Conservation (phyloP, 2,329 filamentous ascomycete genomes). For the Colletotrichum lindemuthianum region DNA sequence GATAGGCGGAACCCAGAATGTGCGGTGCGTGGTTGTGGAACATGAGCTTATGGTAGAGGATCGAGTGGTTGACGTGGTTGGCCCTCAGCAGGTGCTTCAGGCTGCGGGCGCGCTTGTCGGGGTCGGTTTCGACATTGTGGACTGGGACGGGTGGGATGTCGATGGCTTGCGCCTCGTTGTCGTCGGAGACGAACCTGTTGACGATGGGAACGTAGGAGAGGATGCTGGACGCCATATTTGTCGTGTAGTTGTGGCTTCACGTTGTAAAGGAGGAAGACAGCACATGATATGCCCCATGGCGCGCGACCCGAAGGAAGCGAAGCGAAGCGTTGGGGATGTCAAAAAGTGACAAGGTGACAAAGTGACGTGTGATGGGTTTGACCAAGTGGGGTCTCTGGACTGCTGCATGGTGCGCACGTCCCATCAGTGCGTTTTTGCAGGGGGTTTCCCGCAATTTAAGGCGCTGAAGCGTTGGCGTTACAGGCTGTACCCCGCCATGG, state of each 20-base stretch:
- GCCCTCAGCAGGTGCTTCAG: conserved; percentile 91
- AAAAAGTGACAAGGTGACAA: conserved; percentile 23
- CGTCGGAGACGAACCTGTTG: conserved; percentile 47
- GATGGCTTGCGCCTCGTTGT: conserved; percentile 51
- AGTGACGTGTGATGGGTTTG: conserved; percentile 34
- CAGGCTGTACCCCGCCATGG: conserved; percentile 26
- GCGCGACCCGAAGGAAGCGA: conserved; percentile 11
- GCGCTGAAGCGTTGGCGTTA: conserved; percentile 18
- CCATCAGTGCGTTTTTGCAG: conserved; percentile 2
- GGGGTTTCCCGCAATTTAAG: conserved; percentile 15
- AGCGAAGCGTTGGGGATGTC: conserved; percentile 30
- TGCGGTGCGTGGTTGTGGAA: conserved; percentile 89
- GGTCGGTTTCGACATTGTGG: conserved; percentile 81
- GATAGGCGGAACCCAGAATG: conserved; percentile 84
- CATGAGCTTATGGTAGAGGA: conserved; percentile 78
- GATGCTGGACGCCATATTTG: conserved; percentile 44
- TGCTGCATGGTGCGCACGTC: conserved; percentile 18
- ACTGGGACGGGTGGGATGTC: conserved; percentile 75
- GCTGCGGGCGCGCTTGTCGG: conserved; percentile 82
- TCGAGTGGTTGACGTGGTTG: conserved; percentile 90
- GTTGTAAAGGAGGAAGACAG: background rate
- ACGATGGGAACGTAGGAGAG: conserved; percentile 55
- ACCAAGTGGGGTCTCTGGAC: conserved; percentile 20
- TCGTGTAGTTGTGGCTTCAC: background rate
- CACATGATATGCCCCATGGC: conserved; percentile 14